Evolutionary conservation across 2,329 filamentous ascomycete species (phyloP), one percentile per base, ranked within the genome.

Genomic region (Penicillium sp.): DNA sequence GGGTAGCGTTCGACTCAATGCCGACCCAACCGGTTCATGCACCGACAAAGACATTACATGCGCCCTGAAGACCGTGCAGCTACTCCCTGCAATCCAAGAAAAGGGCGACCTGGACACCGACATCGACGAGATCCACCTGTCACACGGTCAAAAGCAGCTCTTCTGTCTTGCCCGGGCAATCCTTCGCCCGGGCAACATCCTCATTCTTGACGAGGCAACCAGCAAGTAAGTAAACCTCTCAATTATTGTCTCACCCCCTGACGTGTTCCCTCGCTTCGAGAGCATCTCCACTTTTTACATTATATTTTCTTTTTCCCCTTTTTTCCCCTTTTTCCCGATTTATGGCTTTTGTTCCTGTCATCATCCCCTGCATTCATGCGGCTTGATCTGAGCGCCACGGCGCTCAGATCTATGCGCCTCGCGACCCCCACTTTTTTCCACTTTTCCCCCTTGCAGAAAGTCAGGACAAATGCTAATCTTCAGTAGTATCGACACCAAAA

Each of bases 81-180:
- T 78, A 7, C 72, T 72, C 61, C 54, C 69, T 23, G 65, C 71
- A 14, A 70, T 79, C 27, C 50, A 73, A 55, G 71, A 73, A 52
- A 74, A 76, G 53, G 78, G 77, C 6, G 72, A 67, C 9, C 62
- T 80, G 2, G 72, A 75, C 58, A 69, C 71, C 2, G 70, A 75
- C 2, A 78, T 88, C 60, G 75, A 77, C n/a, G 72, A 78, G 2
- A 76, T 82, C 7, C 74, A 77, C 50, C 74, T 87, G 6, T 82
- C 79, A 5, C 80, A 82, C 33, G 87, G 87, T 0, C 86, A 89
- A 68, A 81, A 80, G 45, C 87, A 89, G 64, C 77, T 89, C 0
- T 87, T 90, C 62, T 85, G 81, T 60, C 78, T 90, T 1, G 86
- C 83, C 0, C 73, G 86, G 0, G 86, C 85, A 0, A 77, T 88